Evolutionary conservation across 495 filamentous ascomycete genomes (phyloP), one percentile per base, ranked within the genome.

Genomic region (Viridothelium virens): DNA sequence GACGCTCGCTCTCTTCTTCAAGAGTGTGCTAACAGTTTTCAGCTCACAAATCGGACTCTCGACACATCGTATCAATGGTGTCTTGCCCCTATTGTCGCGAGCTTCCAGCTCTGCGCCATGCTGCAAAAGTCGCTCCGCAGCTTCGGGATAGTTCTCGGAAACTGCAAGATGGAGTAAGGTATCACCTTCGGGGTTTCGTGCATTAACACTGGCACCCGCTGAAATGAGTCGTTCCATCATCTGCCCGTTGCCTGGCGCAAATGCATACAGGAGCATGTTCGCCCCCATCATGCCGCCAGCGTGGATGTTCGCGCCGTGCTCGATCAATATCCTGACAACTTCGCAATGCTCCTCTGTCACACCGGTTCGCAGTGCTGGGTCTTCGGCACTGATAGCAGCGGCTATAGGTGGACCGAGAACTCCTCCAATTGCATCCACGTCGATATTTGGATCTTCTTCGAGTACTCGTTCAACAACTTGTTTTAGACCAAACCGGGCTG

Each of bases 21-120:
- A 36, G 31, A 59, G 53, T 10, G 18, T 9, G 11, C 31, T 7
- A 18, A 53, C 18, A 18, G 18, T 33, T 6, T 6, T 31, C 5
- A 36, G 6, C 7, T 59, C 53, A 59, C 7, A 34, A 34, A 36
- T 18, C n/a, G 25, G 18, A 31, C 31, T 33, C 5, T 33, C 5
- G 10, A 59, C 9, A 9, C 25, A 18, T 7, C 25, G 3, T 10
- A 59, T 2, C n/a, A 59, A 14, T 33, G 53, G 53, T 10, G 53
- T 59, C 36, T 36, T 36, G 18, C 53, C 53, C 7, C 9, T 36
- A 9, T 6, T 36, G 31, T 59, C 53, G 2, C 25, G n/a, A 9
- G 25, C 31, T 14, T 59, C 53, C 7, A 59, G 53, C n/a, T 34
- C 53, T 14, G 53, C 53, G 31, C 53, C 53, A 59, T 59, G 53